These are phyloP conservation scores for Hygrocybe coccinea DNA, from an alignment of 768 basidiomycete genomes.

Conservation along the genomic window DNA sequence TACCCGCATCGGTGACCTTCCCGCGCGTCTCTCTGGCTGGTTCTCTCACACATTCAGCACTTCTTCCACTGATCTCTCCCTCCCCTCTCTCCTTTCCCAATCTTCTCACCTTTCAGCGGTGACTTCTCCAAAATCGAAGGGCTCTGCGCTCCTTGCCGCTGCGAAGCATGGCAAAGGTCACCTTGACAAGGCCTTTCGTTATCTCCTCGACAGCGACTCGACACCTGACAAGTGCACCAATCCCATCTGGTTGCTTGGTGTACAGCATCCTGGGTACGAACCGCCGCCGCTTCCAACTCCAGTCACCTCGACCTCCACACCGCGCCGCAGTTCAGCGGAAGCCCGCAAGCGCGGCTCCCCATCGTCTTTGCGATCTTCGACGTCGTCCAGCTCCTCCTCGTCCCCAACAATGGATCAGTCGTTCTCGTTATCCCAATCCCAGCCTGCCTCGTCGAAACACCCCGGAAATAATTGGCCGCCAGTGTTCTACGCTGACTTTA, in stretches of 20 bases:
- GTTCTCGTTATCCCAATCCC: slow-evolving; percentile 33
- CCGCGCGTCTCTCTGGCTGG: slow-evolving; percentile 75
- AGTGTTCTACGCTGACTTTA: slow-evolving; percentile 84
- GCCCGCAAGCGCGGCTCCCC: slow-evolving; percentile 7
- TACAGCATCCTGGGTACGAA: slow-evolving; percentile 74
- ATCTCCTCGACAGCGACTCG: slow-evolving; percentile 87
- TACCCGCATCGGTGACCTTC: slow-evolving; percentile 60
- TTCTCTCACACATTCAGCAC: slow-evolving; percentile 71
- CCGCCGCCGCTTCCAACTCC: slow-evolving; percentile 23
- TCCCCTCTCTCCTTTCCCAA: slow-evolving; percentile 54
- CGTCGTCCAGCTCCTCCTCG: slow-evolving; percentile 10
- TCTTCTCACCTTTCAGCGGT: slow-evolving; percentile 18
- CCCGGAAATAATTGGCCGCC: slow-evolving; percentile 66
- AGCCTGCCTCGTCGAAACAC: slow-evolving; percentile 22
- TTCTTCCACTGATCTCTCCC: slow-evolving; percentile 66
- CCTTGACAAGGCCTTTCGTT: slow-evolving; percentile 79
- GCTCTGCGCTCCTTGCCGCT: slow-evolving; percentile 53
- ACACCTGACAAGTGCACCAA: slow-evolving; percentile 77
- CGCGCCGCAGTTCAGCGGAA: slow-evolving; percentile 14
- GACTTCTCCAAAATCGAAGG: slow-evolving; percentile 26
- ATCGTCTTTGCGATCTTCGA: slow-evolving; percentile 9
- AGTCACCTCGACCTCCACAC: slow-evolving; percentile 7
- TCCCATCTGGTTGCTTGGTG: slow-evolving; percentile 86
- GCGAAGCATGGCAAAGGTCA: slow-evolving; percentile 73
- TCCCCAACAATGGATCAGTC: slow-evolving; percentile 2